Evolutionary conservation across 2,329 filamentous ascomycete species (phyloP), one percentile per base, ranked within the genome.

Genomic region (Verticillium nubilum): DNA sequence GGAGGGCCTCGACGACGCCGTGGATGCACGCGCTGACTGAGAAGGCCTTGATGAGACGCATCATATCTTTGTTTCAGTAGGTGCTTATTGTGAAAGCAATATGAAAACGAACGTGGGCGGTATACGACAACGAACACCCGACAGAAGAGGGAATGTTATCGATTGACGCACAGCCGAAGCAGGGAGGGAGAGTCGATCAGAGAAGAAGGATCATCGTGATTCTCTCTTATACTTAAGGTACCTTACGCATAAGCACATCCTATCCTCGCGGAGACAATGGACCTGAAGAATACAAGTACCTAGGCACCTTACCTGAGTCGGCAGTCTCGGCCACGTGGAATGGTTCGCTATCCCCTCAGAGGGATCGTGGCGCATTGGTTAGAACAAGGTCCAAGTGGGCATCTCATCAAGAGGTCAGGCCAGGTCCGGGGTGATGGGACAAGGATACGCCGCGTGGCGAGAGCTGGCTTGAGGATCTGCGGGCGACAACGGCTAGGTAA

Each of bases 1-100:
- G 62, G 37, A 64, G 61, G 53, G 64, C 65, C 33, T 66, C 61
- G 53, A 63, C 63, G 23, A 62, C 58, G 42, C 63, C 62, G 52
- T 61, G 59, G 42, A 66, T 37, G 54, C 54, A 62, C 19, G 61
- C 63, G 57, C 64, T 60, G 13, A 63, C 37, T 42, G 61, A 63
- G 37, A 66, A 60, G 23, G 58, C 58, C 52, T 62, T 59, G 55
- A 61, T 47, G 35, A 64, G 61, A 62, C 59, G 63, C 64, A 66
- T 66, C 47, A 55, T 60, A 17, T 25, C 4, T 33, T 4, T 54
- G 23, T n/a, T 54, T 19, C n/a, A 29, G n/a, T n/a, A n/a, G n/a
- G 52, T 33, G 31, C n/a, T 26, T 37, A 42, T 33, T 29, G 47
- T n/a, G 27, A 29, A 29, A 13, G 33, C 17, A 47, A 52, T 17